phyloP scores from a whole-genome alignment of 148 eudicot genomes.

The Rhododendron molle region DNA sequence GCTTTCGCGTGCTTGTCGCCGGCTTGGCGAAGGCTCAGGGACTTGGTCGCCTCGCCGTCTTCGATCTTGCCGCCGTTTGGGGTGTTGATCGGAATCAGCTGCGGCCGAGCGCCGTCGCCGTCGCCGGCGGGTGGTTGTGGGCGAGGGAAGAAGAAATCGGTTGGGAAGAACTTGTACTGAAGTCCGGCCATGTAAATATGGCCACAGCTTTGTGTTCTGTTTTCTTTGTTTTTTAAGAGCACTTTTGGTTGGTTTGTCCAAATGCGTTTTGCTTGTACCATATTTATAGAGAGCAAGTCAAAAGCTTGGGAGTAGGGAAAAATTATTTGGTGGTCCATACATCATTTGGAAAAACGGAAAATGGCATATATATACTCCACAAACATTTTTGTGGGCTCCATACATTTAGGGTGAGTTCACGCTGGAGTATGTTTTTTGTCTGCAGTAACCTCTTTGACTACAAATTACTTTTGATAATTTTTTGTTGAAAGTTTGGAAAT shows the following conservation, averaged over 20 bases:
- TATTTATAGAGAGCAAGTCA: not conserved
- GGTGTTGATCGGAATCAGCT: not conserved
- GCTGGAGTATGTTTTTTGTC: too few species aligned
- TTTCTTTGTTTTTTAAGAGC: not conserved
- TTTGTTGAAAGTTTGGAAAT: too few species aligned
- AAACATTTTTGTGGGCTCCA: too few species aligned
- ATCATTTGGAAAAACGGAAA: too few species aligned
- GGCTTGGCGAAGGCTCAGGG: not conserved
- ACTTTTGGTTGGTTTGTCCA: not conserved
- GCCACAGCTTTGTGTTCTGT: not conserved
- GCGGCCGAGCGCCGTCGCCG: not conserved
- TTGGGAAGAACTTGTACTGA: slow-evolving; percentile 10
- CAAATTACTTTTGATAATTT: too few species aligned
- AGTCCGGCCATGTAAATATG: not conserved
- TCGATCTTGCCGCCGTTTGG: not conserved
- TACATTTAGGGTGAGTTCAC: too few species aligned
- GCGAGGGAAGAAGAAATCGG: slow-evolving; percentile 6
- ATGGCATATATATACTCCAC: too few species aligned
- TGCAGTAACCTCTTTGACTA: too few species aligned
- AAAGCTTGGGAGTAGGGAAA: not conserved
- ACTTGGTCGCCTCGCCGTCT: not conserved
- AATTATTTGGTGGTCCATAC: too few species aligned
- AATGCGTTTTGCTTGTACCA: not conserved
- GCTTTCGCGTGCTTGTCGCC: slow-evolving; percentile 2
- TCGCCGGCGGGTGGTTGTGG: not conserved